Base-by-base conservation (phyloP, 306 rosid genomes). In the Ormosia semicastrata region DNA sequence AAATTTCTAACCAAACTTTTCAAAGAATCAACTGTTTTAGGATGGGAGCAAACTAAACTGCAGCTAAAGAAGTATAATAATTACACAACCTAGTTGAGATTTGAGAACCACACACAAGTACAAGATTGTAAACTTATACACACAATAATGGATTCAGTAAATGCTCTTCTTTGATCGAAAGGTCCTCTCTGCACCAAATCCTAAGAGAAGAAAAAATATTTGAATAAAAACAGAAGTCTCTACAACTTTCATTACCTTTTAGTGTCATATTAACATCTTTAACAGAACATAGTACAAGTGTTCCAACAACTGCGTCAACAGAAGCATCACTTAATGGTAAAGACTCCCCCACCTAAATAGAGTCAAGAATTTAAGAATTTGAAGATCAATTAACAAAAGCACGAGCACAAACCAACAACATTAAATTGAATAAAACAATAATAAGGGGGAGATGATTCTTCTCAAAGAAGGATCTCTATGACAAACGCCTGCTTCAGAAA, bases 271-370 rank as follows among this genome's bases (percentile, higher is more conserved):
- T 85, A 76, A 90, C 96, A 85, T 95, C 94, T 75, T 77, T 85
- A 59, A 95, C 99, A 36, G 99, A 95, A 86, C 98, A 93, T 68
- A 95, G 72, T n/a, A 93, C 96, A 59, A 95, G 94, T 43, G 98
- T 95, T 78, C 98, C 98, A 64, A 95, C 94, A 83, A 95, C 95
- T 68, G 93, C 99, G 86, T 95, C 99, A 24, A 92, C 92, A n/a
- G 98, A 95, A 84, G 90, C 91, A 87, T 95, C 98, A 14, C 76
- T 76, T 50, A 95, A 81, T 36, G 98, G 99, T 81, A 95, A 82
- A 69, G 83, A 93, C 91, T 93, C 99, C 54, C 98, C 98, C 0
- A 89, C 96, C 99, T 95, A 91, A 24, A 64, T 7, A 81, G 3
- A 37, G 8, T 36, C 49, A 81, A 24, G 24, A 24, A 75, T 75